phyloP scores from a whole-genome alignment of 768 basidiomycete genomes.

The Naematelia encephala region DNA sequence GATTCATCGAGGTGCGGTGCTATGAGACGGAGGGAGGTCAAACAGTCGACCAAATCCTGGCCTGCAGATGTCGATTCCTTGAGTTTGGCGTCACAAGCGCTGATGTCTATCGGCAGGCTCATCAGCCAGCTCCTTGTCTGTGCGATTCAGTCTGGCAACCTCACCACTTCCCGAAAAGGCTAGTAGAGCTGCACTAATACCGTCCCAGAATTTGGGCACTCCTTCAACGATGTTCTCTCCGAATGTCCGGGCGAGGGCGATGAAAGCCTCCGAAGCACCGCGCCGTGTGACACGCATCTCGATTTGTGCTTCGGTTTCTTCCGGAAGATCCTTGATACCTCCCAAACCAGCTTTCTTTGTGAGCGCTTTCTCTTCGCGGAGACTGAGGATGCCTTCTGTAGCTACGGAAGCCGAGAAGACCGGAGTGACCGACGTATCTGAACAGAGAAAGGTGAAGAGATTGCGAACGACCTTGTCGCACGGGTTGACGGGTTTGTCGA shows the following conservation, averaged over 20 bases:
- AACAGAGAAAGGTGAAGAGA: slow-evolving; percentile 91
- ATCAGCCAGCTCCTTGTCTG: background rate
- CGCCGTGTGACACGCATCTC: slow-evolving; percentile 72
- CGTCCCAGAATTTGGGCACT: slow-evolving; percentile 94
- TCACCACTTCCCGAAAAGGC: slow-evolving; percentile 66
- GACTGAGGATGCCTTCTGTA: slow-evolving; percentile 71
- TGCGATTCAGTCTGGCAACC: slow-evolving; percentile 36
- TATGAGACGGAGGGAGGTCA: slow-evolving; percentile 82
- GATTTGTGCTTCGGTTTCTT: slow-evolving; percentile 57
- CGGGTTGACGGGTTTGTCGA: slow-evolving; percentile 70
- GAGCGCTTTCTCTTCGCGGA: slow-evolving; percentile 50
- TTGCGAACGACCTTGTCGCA: slow-evolving; percentile 97
- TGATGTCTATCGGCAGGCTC: background rate
- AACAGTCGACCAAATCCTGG: slow-evolving; percentile 68
- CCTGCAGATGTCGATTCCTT: slow-evolving; percentile 11
- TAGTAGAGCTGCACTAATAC: slow-evolving; percentile 74
- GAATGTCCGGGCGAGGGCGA: slow-evolving; percentile 71
- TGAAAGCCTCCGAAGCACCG: slow-evolving; percentile 80
- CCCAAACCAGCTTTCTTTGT: slow-evolving; percentile 19
- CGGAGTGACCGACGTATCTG: slow-evolving; percentile 83
- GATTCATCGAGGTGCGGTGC: slow-evolving; percentile 69
- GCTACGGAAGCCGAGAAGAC: slow-evolving; percentile 61
- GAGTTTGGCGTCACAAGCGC: background rate
- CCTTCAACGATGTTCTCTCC: slow-evolving; percentile 66
- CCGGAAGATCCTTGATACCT: slow-evolving; percentile 21